A percentile compares a stretch with the other conserved stretches of the same genome.
Evolutionary conservation across 257 asterid species (phyloP).

Genomic region (Primulina eburnea): DNA sequence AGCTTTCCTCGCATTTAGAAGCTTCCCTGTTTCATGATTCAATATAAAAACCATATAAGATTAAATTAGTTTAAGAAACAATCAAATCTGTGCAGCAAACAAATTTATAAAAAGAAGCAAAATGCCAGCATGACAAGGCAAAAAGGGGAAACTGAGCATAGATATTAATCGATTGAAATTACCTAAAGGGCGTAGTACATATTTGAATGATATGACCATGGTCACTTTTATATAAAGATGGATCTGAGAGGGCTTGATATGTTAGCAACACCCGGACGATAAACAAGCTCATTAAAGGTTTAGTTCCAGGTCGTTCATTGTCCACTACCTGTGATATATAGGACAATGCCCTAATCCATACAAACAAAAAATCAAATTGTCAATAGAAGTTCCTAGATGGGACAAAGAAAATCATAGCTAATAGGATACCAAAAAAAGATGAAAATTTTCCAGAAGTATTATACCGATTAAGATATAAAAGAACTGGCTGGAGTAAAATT

Average conservation of each 20-base stretch:
- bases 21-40: conserved; percentile 65
- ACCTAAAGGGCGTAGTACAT: conserved; percentile 95
- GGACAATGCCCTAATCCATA: conserved; percentile 72
- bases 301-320: conserved; percentile 59
- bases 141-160: conserved; percentile 8
- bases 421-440: conserved; percentile 12
- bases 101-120: conserved; percentile 12
- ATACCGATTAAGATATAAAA: conserved; percentile 82
- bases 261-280: conserved; percentile 64
- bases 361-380: conserved; percentile 25
- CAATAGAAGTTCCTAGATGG: conserved; percentile 23
- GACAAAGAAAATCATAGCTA: conserved; percentile 20
- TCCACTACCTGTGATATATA: conserved; percentile 57
- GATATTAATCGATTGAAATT: conserved; percentile 22
- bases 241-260: conserved; percentile 87
- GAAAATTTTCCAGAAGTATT: conserved; percentile 17
- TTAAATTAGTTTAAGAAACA: conserved; percentile 23
- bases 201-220: conserved; percentile 74
- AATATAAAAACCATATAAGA: conserved; percentile 24
- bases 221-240: conserved; percentile 77
- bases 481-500: conserved; percentile 89
- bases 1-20: conserved; percentile 82
- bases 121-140: neutral
- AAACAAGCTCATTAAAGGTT: conserved; percentile 61
- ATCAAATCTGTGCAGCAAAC: neutral